These are phyloP conservation scores for Cyclotella choctawhatcheeana DNA, from an alignment of 108 stramenopile genomes.

Conservation along the genomic window DNA sequence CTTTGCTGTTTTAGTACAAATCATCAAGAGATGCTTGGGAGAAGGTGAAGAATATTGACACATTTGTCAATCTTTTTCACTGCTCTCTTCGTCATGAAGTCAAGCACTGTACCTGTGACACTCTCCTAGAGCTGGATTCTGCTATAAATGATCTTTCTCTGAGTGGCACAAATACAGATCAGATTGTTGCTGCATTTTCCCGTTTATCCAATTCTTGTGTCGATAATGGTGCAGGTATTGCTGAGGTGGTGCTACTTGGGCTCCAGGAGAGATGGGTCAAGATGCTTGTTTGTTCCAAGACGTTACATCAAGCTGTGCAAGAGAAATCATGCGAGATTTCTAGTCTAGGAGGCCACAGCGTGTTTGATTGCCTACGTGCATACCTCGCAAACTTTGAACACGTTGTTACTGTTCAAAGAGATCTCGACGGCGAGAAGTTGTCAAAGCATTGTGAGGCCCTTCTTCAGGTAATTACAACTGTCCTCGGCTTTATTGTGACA, in stretches of 20 bases:
- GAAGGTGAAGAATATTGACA: conserved; percentile 37
- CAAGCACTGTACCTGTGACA: conserved; percentile 32
- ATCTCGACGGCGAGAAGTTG: conserved; percentile 9
- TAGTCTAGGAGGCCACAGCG: conserved; percentile 9
- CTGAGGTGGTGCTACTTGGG: conserved; percentile 32
- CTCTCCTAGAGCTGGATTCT: conserved; percentile 45
- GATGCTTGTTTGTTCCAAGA: conserved; percentile 34
- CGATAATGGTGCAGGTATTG: conserved; percentile 26
- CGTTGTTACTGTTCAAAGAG: conserved; percentile 8
- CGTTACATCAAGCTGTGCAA: conserved; percentile 10
- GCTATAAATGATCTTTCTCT: conserved; percentile 43
- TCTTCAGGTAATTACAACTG: conserved; percentile 28
- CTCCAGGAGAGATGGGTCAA: conserved; percentile 51
- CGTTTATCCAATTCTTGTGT: conserved; percentile 47
- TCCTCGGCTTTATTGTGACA: conserved; percentile 22
- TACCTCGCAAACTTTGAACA: conserved; percentile 46
- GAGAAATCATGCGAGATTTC: not conserved
- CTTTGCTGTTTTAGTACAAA: conserved; percentile 4
- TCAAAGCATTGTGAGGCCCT: conserved; percentile 24
- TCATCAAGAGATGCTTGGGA: conserved; percentile 42
- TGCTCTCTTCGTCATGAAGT: conserved; percentile 37
- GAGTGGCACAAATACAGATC: conserved; percentile 5
- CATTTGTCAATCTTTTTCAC: conserved; percentile 43
- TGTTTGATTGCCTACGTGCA: conserved; percentile 41
- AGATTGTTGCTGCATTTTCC: conserved; percentile 37